A percentile compares a stretch with the other conserved stretches of the same genome.
phyloP scores from a whole-genome alignment of 1,284 basidiomycete species.

The Ganoderma sinense region DNA sequence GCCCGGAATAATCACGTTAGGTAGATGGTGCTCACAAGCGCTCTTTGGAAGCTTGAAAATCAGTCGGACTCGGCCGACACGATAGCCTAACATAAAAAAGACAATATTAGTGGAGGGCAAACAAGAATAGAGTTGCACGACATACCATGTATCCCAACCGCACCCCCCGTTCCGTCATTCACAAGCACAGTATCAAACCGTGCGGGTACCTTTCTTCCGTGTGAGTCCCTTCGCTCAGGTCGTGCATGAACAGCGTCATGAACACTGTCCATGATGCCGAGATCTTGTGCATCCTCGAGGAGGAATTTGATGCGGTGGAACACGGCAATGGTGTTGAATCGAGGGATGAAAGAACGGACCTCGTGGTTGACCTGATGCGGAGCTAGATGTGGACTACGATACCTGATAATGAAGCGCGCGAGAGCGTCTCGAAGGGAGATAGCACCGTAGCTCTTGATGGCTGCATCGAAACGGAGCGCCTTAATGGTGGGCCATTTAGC shows the following conservation, averaged over 20 bases:
- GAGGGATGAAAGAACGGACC: not conserved
- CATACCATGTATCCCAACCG: not conserved
- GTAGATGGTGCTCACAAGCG: too few species aligned
- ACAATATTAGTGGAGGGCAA: too few species aligned
- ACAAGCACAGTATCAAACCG: too few species aligned
- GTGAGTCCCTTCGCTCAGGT: constrained; percentile 14
- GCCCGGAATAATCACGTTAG: too few species aligned
- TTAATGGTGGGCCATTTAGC: not conserved
- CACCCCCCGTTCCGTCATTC: constrained; percentile 2
- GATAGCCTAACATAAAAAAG: too few species aligned
- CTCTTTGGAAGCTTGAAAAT: too few species aligned
- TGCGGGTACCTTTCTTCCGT: constrained; percentile 11
- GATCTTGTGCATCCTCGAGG: too few species aligned
- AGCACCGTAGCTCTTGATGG: constrained; percentile 35
- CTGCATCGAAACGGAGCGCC: not conserved
- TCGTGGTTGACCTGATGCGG: constrained; percentile 3
- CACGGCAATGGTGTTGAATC: constrained; percentile 19
- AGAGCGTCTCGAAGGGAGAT: constrained; percentile 37
- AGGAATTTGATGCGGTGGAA: constrained; percentile 28
- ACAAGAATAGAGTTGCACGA: too few species aligned
- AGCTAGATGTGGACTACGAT: constrained; percentile 9
- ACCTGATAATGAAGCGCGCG: constrained; percentile 33
- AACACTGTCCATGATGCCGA: not conserved
- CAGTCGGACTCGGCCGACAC: too few species aligned
- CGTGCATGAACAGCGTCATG: constrained; percentile 21